Evolutionary conservation across 2,329 filamentous ascomycete species (phyloP).

Genomic region (Colletotrichum agaves): DNA sequence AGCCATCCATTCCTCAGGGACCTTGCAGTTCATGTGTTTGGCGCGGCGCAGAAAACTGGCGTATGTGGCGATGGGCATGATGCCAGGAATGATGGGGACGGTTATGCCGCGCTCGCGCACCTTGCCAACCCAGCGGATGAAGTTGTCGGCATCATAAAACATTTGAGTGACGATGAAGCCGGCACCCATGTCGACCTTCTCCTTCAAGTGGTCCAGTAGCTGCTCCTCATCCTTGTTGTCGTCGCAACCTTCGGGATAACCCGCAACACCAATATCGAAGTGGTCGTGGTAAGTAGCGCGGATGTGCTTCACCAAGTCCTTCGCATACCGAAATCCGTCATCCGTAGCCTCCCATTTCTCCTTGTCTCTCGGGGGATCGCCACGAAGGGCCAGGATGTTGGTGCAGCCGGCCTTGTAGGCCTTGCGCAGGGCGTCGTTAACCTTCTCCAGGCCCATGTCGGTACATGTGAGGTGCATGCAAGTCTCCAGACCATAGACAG

Average conservation of each 20-base stretch:
- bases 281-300: slow-evolving; percentile 75
- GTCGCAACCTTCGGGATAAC: slow-evolving; percentile 95
- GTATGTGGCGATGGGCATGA: slow-evolving; percentile 92
- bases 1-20: slow-evolving; percentile 84
- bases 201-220: slow-evolving; percentile 88
- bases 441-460: slow-evolving; percentile 93
- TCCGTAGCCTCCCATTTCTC: slow-evolving; percentile 93
- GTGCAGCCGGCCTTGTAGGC: slow-evolving; percentile 97
- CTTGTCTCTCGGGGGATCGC: slow-evolving; percentile 92
- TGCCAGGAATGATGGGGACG: slow-evolving; percentile 85
- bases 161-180: slow-evolving; percentile 98
- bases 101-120: slow-evolving; percentile 87
- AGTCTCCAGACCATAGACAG: slow-evolving; percentile 94
- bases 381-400: slow-evolving; percentile 93
- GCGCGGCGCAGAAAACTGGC: slow-evolving; percentile 90
- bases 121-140: slow-evolving; percentile 88
- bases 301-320: slow-evolving; percentile 89
- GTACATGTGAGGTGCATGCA: slow-evolving; percentile 99
- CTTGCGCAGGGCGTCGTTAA: slow-evolving; percentile 86
- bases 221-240: slow-evolving; percentile 89
- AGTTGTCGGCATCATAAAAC: slow-evolving; percentile 99
- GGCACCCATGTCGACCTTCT: slow-evolving; percentile 94
- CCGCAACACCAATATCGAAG: slow-evolving; percentile 97
- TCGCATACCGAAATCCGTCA: slow-evolving; percentile 89
- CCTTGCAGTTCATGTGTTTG: slow-evolving; percentile 87